Conservation (phyloP, 75 land plant genomes). For the Pinus taeda region DNA sequence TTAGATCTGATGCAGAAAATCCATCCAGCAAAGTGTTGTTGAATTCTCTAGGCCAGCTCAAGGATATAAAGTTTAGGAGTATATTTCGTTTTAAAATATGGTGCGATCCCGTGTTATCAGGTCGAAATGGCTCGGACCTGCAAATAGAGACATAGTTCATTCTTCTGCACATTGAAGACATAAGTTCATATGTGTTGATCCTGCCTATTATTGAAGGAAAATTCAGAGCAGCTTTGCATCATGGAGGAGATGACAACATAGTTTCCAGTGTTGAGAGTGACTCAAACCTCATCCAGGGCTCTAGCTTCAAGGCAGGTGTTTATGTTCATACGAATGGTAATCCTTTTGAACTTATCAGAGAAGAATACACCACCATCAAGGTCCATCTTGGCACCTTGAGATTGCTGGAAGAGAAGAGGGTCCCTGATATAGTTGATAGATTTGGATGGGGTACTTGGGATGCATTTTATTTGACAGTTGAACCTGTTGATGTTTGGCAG, state of each 20-base stretch:
- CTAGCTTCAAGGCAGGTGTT: conserved; percentile 30
- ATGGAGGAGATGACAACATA: conserved; percentile 32
- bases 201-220: conserved; percentile 50
- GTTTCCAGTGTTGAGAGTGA: conserved; percentile 59
- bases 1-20: conserved; percentile 28
- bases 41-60: conserved; percentile 44
- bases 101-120: conserved; percentile 60
- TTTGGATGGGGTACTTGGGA: conserved; percentile 90
- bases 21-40: conserved; percentile 20
- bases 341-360: conserved; percentile 53
- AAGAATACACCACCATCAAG: conserved; percentile 37
- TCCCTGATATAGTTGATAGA: conserved; percentile 45
- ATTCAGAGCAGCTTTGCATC: conserved; percentile 50
- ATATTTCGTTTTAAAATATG: conserved; percentile 69
- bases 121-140: conserved; percentile 45
- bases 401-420: conserved; percentile 44
- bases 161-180: conserved; percentile 38
- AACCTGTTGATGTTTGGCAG: conserved; percentile 42
- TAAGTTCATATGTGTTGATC: conserved; percentile 35
- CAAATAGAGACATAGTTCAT: conserved; percentile 65
- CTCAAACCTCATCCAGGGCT: conserved; percentile 22
- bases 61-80: conserved; percentile 35
- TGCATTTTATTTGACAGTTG: conserved; percentile 56
- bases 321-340: conserved; percentile 54
- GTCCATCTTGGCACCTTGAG: conserved; percentile 51